Evolutionary conservation across 352 stramenopile species (phyloP).

Genomic region (Phytophthora rubi): DNA sequence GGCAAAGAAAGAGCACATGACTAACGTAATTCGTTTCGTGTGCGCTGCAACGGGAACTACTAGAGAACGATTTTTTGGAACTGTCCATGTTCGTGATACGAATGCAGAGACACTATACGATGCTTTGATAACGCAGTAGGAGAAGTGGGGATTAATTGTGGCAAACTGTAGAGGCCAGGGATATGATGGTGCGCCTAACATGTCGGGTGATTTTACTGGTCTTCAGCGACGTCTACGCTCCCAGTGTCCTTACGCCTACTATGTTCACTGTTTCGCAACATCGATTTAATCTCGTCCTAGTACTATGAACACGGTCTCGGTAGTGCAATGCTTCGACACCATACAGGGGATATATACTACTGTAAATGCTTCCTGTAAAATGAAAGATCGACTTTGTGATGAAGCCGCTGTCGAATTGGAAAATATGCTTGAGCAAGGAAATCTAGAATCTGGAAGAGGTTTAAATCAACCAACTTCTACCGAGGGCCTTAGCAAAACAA

Average conservation of each 20-base stretch:
- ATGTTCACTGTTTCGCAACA: not conserved
- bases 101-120: not conserved
- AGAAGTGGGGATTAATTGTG: not conserved
- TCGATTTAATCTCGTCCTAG: not conserved
- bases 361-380: not conserved
- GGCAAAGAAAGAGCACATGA: not conserved
- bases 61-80: not conserved
- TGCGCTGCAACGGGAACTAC: not conserved
- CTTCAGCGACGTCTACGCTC: not conserved
- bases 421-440: not conserved
- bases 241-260: not conserved
- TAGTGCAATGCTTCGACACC: not conserved
- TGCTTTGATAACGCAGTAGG: not conserved
- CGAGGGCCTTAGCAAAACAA: not conserved
- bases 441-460: not conserved
- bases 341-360: not conserved
- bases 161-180: not conserved
- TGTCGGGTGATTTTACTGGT: not conserved
- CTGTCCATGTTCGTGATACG: not conserved
- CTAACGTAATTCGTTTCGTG: not conserved
- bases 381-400: not conserved
- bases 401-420: not conserved
- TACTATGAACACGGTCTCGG: not conserved
- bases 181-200: not conserved
- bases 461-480: slow-evolving; percentile 1